Percentiles rank a stretch among this genome's conserved stretches.
Conservation (phyloP, 2,329 filamentous ascomycete species). For the Arthrobotrys conoides region DNA sequence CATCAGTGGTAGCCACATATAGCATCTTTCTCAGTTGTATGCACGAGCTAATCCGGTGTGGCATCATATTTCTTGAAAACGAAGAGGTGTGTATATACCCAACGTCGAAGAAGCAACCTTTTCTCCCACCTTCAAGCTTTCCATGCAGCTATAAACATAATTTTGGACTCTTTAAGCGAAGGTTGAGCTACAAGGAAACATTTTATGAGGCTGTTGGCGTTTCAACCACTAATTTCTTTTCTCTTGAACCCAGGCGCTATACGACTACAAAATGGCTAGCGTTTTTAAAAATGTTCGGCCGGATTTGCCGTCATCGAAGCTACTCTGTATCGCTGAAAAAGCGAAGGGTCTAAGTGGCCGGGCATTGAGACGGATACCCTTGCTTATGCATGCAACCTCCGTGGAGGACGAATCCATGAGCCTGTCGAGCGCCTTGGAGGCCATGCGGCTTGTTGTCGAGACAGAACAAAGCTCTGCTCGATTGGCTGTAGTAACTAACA, state of each 20-base stretch:
- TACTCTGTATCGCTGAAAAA: constrained; percentile 61
- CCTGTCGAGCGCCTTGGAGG: constrained; percentile 45
- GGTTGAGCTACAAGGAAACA: constrained; percentile 58
- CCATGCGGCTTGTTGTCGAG: constrained; percentile 47
- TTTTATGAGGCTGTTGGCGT: constrained; percentile 59
- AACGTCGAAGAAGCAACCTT: background rate
- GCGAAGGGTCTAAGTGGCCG: constrained; percentile 62
- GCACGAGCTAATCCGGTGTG: constrained; percentile 63
- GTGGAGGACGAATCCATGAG: constrained; percentile 42
- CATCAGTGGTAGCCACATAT: constrained; percentile 62
- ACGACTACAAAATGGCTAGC: constrained; percentile 54
- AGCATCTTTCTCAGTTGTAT: constrained; percentile 62
- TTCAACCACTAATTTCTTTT: constrained; percentile 22
- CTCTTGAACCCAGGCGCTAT: constrained; percentile 25
- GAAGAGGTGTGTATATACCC: constrained; percentile 59
- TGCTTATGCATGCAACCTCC: constrained; percentile 63
- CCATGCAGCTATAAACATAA: constrained; percentile 41
- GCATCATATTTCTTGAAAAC: constrained; percentile 60
- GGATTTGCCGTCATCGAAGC: constrained; percentile 62
- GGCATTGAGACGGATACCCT: constrained; percentile 62
- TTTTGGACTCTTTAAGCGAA: constrained; percentile 57
- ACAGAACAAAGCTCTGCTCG: constrained; percentile 31
- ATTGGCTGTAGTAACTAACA: constrained; percentile 21
- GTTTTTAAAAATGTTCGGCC: constrained; percentile 60
- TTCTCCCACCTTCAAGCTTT: constrained; percentile 37